Evolutionary conservation across 2,329 filamentous ascomycete species (phyloP).

Genomic region (Alternaria alternata): DNA sequence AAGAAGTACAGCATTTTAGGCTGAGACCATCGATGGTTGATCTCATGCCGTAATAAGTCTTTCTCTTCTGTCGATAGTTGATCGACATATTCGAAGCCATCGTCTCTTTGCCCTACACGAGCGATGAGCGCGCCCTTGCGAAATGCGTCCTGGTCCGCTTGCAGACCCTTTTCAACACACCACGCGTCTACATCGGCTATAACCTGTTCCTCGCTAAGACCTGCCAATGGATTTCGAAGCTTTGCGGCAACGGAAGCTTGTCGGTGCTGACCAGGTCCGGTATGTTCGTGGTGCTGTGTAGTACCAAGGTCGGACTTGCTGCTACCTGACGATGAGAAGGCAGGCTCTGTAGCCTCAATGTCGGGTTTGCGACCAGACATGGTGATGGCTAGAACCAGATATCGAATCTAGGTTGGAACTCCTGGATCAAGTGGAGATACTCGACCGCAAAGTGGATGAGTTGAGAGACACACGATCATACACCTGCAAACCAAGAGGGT

Average conservation of each 20-base stretch:
- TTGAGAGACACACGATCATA: slow-evolving; percentile 5
- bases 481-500: slow-evolving; percentile 5
- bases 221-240: slow-evolving; percentile 64
- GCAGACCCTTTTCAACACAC: slow-evolving; percentile 58
- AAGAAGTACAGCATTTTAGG: slow-evolving; percentile 71
- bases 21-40: slow-evolving; percentile 73
- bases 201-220: slow-evolving; percentile 61
- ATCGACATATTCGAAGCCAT: slow-evolving; percentile 57
- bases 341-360: slow-evolving; percentile 38
- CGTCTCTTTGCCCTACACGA: slow-evolving; percentile 55
- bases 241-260: slow-evolving; percentile 36
- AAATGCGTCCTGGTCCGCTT: slow-evolving; percentile 59
- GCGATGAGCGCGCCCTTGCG: slow-evolving; percentile 62
- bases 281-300: slow-evolving; percentile 33
- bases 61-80: slow-evolving; percentile 65
- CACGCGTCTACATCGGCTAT: slow-evolving; percentile 64
- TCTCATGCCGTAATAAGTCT: slow-evolving; percentile 66
- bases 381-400: slow-evolving; percentile 2
- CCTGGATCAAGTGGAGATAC: not conserved
- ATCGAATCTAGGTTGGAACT: slow-evolving; percentile 1
- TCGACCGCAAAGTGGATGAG: slow-evolving; percentile 14
- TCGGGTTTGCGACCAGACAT: slow-evolving; percentile 37
- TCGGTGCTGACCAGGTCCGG: slow-evolving; percentile 19
- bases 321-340: slow-evolving; percentile 30
- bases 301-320: slow-evolving; percentile 34